phyloP scores from a whole-genome alignment of 1,139 yeast genomes.

The Candida tetrigidarum region DNA sequence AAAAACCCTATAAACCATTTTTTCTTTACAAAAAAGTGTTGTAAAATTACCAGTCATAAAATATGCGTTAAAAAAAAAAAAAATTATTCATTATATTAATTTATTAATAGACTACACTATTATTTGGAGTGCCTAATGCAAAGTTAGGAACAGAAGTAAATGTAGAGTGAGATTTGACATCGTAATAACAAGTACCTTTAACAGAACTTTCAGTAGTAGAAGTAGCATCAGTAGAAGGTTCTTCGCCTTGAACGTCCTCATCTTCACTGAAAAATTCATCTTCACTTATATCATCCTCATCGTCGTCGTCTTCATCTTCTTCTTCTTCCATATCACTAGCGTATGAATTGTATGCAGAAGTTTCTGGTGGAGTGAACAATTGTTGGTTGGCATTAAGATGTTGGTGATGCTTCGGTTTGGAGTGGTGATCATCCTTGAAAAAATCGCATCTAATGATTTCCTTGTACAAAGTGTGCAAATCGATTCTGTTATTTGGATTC shows the following conservation, averaged over 20 bases:
- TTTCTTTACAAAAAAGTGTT: not conserved
- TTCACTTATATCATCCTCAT: conserved; percentile 3
- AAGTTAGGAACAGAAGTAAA: conserved; percentile 11
- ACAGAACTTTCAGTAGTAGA: conserved; percentile 6
- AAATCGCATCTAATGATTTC: conserved; percentile 46
- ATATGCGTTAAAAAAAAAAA: not conserved
- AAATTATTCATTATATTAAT: not conserved
- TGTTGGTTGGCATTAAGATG: conserved; percentile 18
- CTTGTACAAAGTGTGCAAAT: conserved; percentile 49
- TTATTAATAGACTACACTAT: conserved; percentile 13
- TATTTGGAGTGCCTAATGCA: conserved; percentile 15
- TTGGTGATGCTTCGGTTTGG: conserved; percentile 8
- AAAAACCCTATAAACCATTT: not conserved
- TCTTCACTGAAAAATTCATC: conserved; percentile 13
- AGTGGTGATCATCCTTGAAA: conserved; percentile 29
- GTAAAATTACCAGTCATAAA: too few species aligned
- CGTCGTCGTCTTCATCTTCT: conserved; percentile 12
- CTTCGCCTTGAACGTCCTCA: conserved; percentile 11
- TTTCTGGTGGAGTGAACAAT: conserved; percentile 23
- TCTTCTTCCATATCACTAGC: conserved; percentile 19
- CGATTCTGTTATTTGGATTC: conserved; percentile 67
- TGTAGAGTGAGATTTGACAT: conserved; percentile 8
- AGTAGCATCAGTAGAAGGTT: not conserved
- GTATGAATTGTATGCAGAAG: conserved; percentile 20
- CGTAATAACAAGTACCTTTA: conserved; percentile 13